These are phyloP conservation scores for Neofusicoccum sp. DNA, from an alignment of 2,329 filamentous ascomycete genomes.

Conservation along the genomic window DNA sequence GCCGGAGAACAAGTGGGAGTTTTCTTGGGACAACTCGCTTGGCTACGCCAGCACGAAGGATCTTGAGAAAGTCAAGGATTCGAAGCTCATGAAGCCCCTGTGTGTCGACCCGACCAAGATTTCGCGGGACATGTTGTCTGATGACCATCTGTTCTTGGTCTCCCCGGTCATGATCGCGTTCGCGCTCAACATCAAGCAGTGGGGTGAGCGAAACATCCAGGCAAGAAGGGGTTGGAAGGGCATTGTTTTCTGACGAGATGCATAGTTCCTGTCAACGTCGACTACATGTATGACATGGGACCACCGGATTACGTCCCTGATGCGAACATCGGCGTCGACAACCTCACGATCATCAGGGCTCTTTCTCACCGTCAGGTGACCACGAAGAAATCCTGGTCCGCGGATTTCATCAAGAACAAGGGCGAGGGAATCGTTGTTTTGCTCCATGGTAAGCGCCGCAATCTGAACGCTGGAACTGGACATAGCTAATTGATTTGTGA, in stretches of 20 bases:
- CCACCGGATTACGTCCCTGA: neutral
- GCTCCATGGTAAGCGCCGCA: neutral
- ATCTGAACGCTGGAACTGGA: too few species aligned
- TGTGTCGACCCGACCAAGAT: neutral
- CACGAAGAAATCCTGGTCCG: slow-evolving; percentile 2
- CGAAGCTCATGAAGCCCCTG: neutral
- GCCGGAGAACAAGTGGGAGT: slow-evolving; percentile 11
- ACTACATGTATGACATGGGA: neutral
- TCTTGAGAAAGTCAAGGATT: neutral
- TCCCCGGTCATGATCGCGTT: slow-evolving; percentile 15
- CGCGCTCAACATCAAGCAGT: slow-evolving; percentile 5
- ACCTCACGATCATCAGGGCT: slow-evolving; percentile 13
- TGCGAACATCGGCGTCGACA: slow-evolving; percentile 6
- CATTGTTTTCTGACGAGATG: too few species aligned
- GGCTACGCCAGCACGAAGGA: neutral
- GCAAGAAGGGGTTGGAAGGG: too few species aligned
- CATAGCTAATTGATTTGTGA: too few species aligned
- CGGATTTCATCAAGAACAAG: slow-evolving; percentile 18
- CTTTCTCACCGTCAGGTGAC: slow-evolving; percentile 12
- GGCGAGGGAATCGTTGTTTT: slow-evolving; percentile 15
- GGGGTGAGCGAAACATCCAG: too few species aligned
- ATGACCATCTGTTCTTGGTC: slow-evolving; percentile 9
- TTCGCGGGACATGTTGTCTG: neutral
- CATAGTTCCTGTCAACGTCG: slow-evolving; percentile 12
- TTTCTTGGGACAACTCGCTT: neutral